Evolutionary conservation across 305 asterid species (phyloP), one percentile per base, ranked within the genome.

Genomic region (Rubia balearica): DNA sequence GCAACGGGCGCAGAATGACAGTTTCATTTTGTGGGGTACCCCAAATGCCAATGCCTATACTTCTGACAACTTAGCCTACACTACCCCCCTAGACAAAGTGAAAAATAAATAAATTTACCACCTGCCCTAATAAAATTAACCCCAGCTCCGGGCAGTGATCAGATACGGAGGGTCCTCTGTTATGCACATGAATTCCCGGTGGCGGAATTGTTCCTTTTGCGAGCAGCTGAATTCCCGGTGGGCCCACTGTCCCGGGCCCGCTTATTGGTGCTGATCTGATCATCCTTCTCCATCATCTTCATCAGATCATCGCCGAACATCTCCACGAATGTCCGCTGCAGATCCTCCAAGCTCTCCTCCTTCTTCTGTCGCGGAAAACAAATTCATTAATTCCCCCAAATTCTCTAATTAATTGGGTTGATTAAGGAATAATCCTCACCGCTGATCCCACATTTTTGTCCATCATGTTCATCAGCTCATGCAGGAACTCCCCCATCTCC

Each of bases 401-500:
- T 33, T 33, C 38, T 33, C 38, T 33, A 33, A 33, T 33, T 33
- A 33, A 33, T 33, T 33, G 38, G 38, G 5, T 33, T 4, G 3
- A 33, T 3, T 33, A 33, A 33, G 5, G 38, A 33, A 4, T 33
- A 33, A 33, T 33, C 5, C 78, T 30, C 78, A 89, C 96, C 98
- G 84, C 74, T 2, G 80, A 69, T 71, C 82, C 90, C 6, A 73
- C 89, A 48, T 88, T 79, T 70, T 87, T 67, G 42, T 90, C 96
- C 98, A 88, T 90, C 89, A 87, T 82, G 33, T 78, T 85, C 89
- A 88, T 78, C 83, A 89, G 72, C 71, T 91, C 98, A 42, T 86
- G 88, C 65, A 91, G 78, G 81, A 92, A 92, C 73, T 90, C 98
- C 41, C 92, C 89, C 98, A 92, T 92, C 5, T 92, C 96, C 98